A percentile compares a stretch with the other conserved stretches of the same genome.
Evolutionary conservation across 495 filamentous ascomycete genomes (phyloP).

Genomic region (Entonaema liquescens): DNA sequence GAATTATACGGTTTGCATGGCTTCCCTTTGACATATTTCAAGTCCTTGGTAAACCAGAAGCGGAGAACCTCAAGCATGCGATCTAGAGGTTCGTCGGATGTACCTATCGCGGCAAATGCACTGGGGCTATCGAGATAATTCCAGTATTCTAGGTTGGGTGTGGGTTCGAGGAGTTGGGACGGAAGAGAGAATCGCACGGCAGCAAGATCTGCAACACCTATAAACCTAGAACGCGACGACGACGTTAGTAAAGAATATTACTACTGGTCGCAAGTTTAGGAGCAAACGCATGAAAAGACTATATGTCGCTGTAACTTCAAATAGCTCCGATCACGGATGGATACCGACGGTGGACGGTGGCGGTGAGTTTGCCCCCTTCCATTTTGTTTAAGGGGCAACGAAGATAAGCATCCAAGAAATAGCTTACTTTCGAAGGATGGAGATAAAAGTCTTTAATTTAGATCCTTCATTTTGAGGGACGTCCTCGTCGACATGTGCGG

Average conservation of each 20-base stretch:
- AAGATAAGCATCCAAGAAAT: neutral
- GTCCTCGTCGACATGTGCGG: slow-evolving; percentile 55
- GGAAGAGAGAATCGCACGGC: slow-evolving; percentile 95
- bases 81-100: slow-evolving; percentile 87
- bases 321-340: slow-evolving; percentile 31
- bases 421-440: slow-evolving; percentile 80
- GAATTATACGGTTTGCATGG: slow-evolving; percentile 99
- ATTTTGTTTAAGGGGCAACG: neutral
- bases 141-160: slow-evolving; percentile 98
- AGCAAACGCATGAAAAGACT: neutral
- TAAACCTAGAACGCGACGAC: slow-evolving; percentile 67
- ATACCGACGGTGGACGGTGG: slow-evolving; percentile 34
- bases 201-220: slow-evolving; percentile 94
- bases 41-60: slow-evolving; percentile 98
- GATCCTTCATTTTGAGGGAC: slow-evolving; percentile 80
- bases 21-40: slow-evolving; percentile 99
- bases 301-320: slow-evolving; percentile 12
- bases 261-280: neutral
- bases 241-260: neutral
- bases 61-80: slow-evolving; percentile 92
- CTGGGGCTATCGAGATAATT: slow-evolving; percentile 96
- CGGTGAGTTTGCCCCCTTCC: slow-evolving; percentile 24
- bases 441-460: slow-evolving; percentile 83
- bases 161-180: slow-evolving; percentile 92
- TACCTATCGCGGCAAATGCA: slow-evolving; percentile 94